Conservation (phyloP, 1,139 yeast species). For the Yamadazyma blattariae region DNA sequence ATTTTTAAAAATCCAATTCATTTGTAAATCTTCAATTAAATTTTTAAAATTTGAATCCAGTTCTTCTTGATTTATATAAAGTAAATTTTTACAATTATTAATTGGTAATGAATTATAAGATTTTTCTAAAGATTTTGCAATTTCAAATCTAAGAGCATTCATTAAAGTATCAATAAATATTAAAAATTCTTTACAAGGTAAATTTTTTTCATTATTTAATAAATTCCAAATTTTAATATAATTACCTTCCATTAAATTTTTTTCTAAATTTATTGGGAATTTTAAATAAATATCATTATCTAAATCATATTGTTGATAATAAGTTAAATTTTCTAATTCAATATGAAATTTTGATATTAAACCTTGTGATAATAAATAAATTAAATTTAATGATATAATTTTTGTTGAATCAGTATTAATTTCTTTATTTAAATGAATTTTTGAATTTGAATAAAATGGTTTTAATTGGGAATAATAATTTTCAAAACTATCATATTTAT, state of each 20-base stretch:
- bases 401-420: slow-evolving; percentile 57
- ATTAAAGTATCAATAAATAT: slow-evolving; percentile 64
- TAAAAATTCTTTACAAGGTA: slow-evolving; percentile 57
- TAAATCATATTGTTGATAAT: slow-evolving; percentile 43
- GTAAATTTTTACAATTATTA: slow-evolving; percentile 75
- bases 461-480: slow-evolving; percentile 73
- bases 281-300: slow-evolving; percentile 55
- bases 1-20: slow-evolving; percentile 61
- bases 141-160: slow-evolving; percentile 78
- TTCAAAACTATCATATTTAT: slow-evolving; percentile 64
- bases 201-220: slow-evolving; percentile 50
- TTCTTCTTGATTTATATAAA: slow-evolving; percentile 67
- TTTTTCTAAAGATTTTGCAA: slow-evolving; percentile 80
- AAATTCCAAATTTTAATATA: slow-evolving; percentile 90
- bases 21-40: slow-evolving; percentile 48
- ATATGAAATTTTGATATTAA: slow-evolving; percentile 86
- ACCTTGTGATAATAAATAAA: slow-evolving; percentile 77
- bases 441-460: slow-evolving; percentile 60
- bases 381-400: slow-evolving; percentile 70
- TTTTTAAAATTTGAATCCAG: slow-evolving; percentile 57
- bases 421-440: slow-evolving; percentile 56
- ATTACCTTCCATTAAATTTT: slow-evolving; percentile 95
- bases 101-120: slow-evolving; percentile 77
- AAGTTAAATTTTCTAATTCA: slow-evolving; percentile 73
- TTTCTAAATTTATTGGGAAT: slow-evolving; percentile 86